Evolutionary conservation across 108 stramenopile species (phyloP), one percentile per base, ranked within the genome.

Genomic region (Skeletonema costatum): DNA sequence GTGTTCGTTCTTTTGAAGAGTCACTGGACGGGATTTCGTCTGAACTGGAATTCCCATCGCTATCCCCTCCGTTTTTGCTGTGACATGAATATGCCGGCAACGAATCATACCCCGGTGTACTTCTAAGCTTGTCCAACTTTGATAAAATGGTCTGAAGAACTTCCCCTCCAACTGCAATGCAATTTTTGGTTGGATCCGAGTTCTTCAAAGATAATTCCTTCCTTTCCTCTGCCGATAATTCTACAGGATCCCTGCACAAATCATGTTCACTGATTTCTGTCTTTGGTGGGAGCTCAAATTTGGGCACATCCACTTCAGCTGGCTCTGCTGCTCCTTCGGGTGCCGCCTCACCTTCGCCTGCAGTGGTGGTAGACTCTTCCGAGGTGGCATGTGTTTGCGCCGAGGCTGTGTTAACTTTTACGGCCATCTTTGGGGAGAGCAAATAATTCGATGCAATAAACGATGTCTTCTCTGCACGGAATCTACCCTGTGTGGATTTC

Each of bases 221-320:
- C 19, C 67, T 63, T 25, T 74, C 67, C 29, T 83, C 67, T 32
- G 60, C 13, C 1, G 70, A 42, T 19, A 53, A 67, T 46, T 19
- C 9, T 2, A 60, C 39, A 9, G 77, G 71, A 30, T 63, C 35
- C 38, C 76, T 63, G 13, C 60, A 77, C 16, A 91, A 70, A 77
- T 88, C 86, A 35, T 75, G 70, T 46, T 88, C 86, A 9, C 62
- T 76, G 42, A 91, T 91, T 48, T 88, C 69, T 13, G 76, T 90
- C 64, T 82, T 86, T 14, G 71, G 61, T 33, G 83, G 82, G 59
- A 70, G 64, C 21, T 66, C 9, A 63, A 31, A 42, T 36, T 42
- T 51, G 41, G 30, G 29, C 17, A 32, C 66, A 68, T 25, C 48
- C 35, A 29, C 30, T 36, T 64, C 6, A n/a, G 46, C 39, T 33